Base-by-base conservation (phyloP, 2,329 filamentous ascomycete genomes). In the Fusarium humuli region DNA sequence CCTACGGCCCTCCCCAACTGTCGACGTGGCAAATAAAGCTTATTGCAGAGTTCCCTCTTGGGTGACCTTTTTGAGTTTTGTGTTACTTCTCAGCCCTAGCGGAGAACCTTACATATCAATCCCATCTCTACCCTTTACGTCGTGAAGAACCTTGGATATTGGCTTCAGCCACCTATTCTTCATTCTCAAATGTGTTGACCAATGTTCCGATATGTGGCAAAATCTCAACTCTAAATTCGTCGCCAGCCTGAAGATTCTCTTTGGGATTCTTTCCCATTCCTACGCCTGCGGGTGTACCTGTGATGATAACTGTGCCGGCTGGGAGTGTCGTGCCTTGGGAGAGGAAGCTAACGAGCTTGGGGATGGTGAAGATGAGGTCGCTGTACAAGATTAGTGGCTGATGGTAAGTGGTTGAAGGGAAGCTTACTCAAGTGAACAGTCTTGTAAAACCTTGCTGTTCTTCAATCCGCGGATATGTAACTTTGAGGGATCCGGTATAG, bases 361-460 rank as follows among this genome's bases (percentile, higher is more conserved):
- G 79, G 13, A 89, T 81, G 23, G 77, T 81, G 73, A 88, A 88
- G 60, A 88, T 87, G 25, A 88, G 77, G 40, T 88, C 85, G 30
- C 84, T 87, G 74, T 1, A 0, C 1, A 1, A 16, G 3, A 20
- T 63, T 0, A 63, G 42, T 3, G 5, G 5, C 3, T 11, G 8
- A 25, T 22, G 22, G 22, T 22, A 22, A 4, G 22, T 22, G 23
- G 6, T 6, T 4, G 18, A 6, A 12, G 6, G 4, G 10, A 7
- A 0, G 30, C 60, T 11, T 7, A 57, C 61, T 63, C 58, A 0
- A 63, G 2, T 2, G 58, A 57, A 9, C 58, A 63, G 2, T 63
- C 61, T 4, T 63, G 61, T 1, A 63, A 7, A 4, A 57, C 34
- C 11, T 63, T 27, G 23, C 42, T 48, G 0, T 63, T 63, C 18